These are phyloP conservation scores for Anastatica hierochuntica DNA, from an alignment of 345 rosid species.

Conservation along the genomic window DNA sequence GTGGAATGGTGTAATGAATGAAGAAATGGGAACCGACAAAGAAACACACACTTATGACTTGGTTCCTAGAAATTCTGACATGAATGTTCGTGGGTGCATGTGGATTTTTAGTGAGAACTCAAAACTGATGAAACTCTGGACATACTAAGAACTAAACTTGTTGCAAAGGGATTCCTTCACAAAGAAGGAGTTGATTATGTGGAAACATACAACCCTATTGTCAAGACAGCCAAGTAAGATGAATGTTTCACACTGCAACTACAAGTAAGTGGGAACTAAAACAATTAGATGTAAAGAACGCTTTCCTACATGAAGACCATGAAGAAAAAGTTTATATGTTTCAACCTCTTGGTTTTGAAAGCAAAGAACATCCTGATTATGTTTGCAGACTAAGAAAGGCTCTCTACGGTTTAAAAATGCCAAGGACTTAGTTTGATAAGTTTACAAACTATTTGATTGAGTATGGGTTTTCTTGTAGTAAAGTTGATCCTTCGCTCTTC, in stretches of 20 bases:
- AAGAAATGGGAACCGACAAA: not conserved
- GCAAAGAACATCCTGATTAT: too few species aligned
- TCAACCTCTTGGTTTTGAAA: too few species aligned
- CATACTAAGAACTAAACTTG: not conserved
- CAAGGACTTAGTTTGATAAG: too few species aligned
- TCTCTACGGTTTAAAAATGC: not conserved
- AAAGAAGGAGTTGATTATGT: not conserved
- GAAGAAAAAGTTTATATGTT: too few species aligned
- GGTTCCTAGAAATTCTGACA: not conserved
- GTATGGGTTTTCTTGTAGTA: too few species aligned
- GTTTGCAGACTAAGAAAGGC: not conserved
- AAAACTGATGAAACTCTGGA: not conserved
- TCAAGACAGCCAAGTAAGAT: too few species aligned
- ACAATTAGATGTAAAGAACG: too few species aligned
- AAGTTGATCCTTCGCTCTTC: too few species aligned
- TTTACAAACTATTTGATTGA: too few species aligned
- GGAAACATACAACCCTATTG: not conserved
- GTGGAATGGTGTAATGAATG: not conserved
- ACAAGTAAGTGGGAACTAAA: too few species aligned
- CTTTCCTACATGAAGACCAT: too few species aligned
- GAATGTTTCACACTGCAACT: too few species aligned
- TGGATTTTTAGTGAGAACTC: not conserved
- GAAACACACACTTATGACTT: not conserved
- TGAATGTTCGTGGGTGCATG: not conserved
- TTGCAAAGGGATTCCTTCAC: not conserved